These are phyloP conservation scores for Penicilliopsis zonata DNA, from an alignment of 495 filamentous ascomycete genomes.

Conservation along the genomic window DNA sequence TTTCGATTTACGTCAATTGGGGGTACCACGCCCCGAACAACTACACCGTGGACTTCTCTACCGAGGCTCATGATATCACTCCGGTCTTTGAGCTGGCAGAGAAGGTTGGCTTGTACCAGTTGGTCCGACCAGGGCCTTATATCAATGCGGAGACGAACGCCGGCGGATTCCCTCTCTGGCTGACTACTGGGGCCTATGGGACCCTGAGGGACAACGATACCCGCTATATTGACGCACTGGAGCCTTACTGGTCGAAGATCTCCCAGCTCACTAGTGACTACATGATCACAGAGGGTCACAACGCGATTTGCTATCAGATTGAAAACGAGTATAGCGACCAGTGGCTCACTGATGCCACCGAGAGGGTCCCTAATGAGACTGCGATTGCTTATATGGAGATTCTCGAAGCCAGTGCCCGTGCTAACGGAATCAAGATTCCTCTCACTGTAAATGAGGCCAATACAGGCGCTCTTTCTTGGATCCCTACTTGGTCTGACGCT, in stretches of 20 bases:
- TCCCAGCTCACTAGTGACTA: slow-evolving; percentile 37
- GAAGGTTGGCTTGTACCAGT: slow-evolving; percentile 28
- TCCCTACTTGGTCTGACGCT: slow-evolving; percentile 36
- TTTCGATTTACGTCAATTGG: slow-evolving; percentile 46
- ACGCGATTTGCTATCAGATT: slow-evolving; percentile 43
- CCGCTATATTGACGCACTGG: slow-evolving; percentile 40
- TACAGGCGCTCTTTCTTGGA: slow-evolving; percentile 39
- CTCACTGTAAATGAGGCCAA: slow-evolving; percentile 44
- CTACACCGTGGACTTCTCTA: slow-evolving; percentile 42
- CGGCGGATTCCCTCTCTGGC: slow-evolving; percentile 49
- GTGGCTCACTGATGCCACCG: slow-evolving; percentile 27
- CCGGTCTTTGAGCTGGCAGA: slow-evolving; percentile 42
- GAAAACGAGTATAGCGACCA: slow-evolving; percentile 53
- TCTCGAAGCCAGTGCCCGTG: slow-evolving; percentile 33
- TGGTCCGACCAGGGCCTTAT: slow-evolving; percentile 28
- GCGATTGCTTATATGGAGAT: slow-evolving; percentile 45
- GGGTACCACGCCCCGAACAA: slow-evolving; percentile 42
- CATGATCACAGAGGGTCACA: slow-evolving; percentile 45
- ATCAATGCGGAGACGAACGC: slow-evolving; percentile 41
- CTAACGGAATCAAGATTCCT: slow-evolving; percentile 42
- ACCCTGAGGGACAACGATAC: slow-evolving; percentile 44
- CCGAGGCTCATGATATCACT: slow-evolving; percentile 40
- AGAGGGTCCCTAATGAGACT: slow-evolving; percentile 32
- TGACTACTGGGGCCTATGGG: slow-evolving; percentile 50
- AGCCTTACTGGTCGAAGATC: slow-evolving; percentile 35